These are phyloP conservation scores for Capsicum chinense DNA, from an alignment of 257 asterid species.

Conservation along the genomic window DNA sequence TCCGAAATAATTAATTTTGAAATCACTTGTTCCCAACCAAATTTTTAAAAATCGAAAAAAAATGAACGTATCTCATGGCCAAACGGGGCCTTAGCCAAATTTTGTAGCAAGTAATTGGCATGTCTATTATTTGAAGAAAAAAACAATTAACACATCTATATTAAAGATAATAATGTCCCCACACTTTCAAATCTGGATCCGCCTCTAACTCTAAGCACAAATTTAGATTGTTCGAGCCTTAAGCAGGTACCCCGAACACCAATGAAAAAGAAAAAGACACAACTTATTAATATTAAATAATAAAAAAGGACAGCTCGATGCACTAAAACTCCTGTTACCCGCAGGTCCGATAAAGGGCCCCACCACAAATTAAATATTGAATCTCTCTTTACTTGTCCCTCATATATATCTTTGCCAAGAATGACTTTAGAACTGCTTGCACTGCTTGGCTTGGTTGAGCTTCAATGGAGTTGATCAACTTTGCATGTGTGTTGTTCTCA, in stretches of 20 bases:
- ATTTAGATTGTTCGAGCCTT: neutral
- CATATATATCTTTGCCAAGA: slow-evolving; percentile 50
- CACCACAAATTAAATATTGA: too few relatives aligned
- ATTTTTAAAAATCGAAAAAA: too few relatives aligned
- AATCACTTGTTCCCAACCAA: too few relatives aligned
- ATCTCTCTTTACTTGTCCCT: slow-evolving; percentile 41
- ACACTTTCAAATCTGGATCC: neutral
- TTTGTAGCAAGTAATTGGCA: neutral
- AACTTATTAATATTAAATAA: neutral
- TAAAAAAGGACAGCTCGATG: too few relatives aligned
- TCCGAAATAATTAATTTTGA: too few relatives aligned
- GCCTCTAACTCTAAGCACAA: neutral
- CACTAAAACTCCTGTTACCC: too few relatives aligned
- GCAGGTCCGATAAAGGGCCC: too few relatives aligned
- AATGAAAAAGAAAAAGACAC: neutral
- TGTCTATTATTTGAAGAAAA: neutral
- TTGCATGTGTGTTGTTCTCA: slow-evolving; percentile 45
- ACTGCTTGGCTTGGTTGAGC: slow-evolving; percentile 47
- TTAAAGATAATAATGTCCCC: neutral
- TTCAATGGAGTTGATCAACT: slow-evolving; percentile 37
- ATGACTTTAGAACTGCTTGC: slow-evolving; percentile 49
- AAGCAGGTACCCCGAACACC: neutral
- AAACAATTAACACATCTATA: neutral
- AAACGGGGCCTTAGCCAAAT: too few relatives aligned
- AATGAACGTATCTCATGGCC: too few relatives aligned